These are phyloP conservation scores for Silene vulgaris DNA, from an alignment of 179 eudicot genomes.

Conservation along the genomic window DNA sequence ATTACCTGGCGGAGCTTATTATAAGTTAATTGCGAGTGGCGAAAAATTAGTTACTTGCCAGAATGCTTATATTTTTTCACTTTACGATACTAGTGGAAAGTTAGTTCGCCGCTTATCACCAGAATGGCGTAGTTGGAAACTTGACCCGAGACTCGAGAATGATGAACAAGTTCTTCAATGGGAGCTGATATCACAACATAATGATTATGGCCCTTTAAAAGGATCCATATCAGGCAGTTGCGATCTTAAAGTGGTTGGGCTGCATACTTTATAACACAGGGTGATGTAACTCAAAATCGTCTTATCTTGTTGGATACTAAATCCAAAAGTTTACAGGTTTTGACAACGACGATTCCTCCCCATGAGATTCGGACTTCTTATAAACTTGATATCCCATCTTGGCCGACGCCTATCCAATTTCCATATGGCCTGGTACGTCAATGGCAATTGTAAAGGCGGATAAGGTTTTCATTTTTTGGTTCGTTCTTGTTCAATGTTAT, in stretches of 20 bases:
- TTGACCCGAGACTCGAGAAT: background rate
- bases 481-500: too few relatives aligned
- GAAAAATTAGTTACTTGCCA: background rate
- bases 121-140: background rate
- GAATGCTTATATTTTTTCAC: background rate
- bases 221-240: background rate
- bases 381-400: too few relatives aligned
- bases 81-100: too few relatives aligned
- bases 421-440: too few relatives aligned
- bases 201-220: background rate
- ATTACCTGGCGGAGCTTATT: background rate
- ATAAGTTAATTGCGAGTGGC: background rate
- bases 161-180: background rate
- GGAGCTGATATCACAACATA: background rate
- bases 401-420: too few relatives aligned
- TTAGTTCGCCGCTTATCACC: background rate
- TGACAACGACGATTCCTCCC: background rate
- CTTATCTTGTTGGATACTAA: conserved; percentile 2
- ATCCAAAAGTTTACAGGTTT: background rate
- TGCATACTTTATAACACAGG: background rate
- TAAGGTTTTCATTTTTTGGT: too few relatives aligned
- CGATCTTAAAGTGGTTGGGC: background rate
- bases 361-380: too few relatives aligned
- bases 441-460: too few relatives aligned
- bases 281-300: background rate